Evolutionary conservation across 1,284 basidiomycete genomes (phyloP).

Genomic region (Peniophora sp.): DNA sequence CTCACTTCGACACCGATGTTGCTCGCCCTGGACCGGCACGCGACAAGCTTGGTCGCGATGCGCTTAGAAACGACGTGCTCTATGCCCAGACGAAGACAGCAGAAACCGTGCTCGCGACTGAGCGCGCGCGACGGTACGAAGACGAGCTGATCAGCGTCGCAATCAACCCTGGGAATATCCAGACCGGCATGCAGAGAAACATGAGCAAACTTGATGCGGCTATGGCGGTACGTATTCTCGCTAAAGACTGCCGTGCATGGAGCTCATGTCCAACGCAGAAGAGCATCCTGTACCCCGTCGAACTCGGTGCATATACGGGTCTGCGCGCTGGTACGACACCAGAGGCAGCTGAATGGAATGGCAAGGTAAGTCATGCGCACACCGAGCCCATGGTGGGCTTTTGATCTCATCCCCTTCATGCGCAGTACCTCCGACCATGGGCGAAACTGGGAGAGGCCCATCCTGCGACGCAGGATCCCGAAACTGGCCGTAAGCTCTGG

Average conservation of each 20-base stretch:
- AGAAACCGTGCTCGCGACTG: constrained; percentile 26
- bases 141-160: constrained; percentile 10
- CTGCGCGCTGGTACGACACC: constrained; percentile 42
- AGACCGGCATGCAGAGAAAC: neutral
- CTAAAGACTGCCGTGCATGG: neutral
- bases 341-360: constrained; percentile 33
- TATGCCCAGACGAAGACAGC: constrained; percentile 14
- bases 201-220: neutral
- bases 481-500: constrained; percentile 26
- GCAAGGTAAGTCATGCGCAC: constrained; percentile 27
- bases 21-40: neutral
- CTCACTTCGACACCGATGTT: neutral
- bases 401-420: neutral
- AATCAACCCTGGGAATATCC: constrained; percentile 6
- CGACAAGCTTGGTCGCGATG: neutral
- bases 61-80: neutral
- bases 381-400: neutral
- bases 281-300: constrained; percentile 13
- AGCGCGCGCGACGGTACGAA: constrained; percentile 18
- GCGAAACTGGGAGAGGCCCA: constrained; percentile 19
- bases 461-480: constrained; percentile 17
- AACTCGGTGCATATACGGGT: constrained; percentile 40
- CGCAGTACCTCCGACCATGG: constrained; percentile 30
- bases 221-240: neutral
- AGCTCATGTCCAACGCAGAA: neutral